A percentile compares a stretch with the other conserved stretches of the same genome.
phyloP scores from a whole-genome alignment of 306 rosid species.

The Pachyrhizus erosus region DNA sequence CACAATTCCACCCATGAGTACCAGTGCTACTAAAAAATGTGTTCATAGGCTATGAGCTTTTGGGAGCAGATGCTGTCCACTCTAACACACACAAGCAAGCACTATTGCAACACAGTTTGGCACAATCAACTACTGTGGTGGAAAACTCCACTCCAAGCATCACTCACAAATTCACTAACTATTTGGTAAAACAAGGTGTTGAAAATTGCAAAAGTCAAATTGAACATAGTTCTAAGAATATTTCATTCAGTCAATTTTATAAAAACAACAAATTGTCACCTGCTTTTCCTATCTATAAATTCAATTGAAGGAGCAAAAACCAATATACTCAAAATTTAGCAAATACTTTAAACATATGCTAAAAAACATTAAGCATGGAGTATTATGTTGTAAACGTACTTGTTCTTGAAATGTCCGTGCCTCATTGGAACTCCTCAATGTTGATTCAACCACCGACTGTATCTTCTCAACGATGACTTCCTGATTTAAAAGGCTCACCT shows the following conservation, averaged over 20 bases:
- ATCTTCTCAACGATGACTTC: slow-evolving; percentile 90
- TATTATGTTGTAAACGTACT: slow-evolving; percentile 49
- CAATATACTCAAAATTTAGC: slow-evolving; percentile 26
- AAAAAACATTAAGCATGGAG: slow-evolving; percentile 22
- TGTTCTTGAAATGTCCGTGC: slow-evolving; percentile 78
- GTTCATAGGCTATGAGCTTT: not conserved
- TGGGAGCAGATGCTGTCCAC: not conserved
- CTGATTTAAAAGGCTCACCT: slow-evolving; percentile 94
- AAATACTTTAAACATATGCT: slow-evolving; percentile 31
- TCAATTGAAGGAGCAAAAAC: slow-evolving; percentile 11
- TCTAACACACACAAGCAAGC: not conserved
- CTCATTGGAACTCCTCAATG: slow-evolving; percentile 84
- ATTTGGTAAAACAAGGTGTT: not conserved
- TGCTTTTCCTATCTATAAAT: slow-evolving; percentile 17
- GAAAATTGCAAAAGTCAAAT: slow-evolving; percentile 13
- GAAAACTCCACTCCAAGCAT: not conserved
- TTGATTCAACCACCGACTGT: slow-evolving; percentile 81
- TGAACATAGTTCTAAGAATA: slow-evolving; percentile 1
- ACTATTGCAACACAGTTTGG: not conserved
- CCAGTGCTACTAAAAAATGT: not conserved
- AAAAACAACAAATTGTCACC: slow-evolving; percentile 17
- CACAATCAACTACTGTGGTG: not conserved
- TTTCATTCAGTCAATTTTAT: not conserved
- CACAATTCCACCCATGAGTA: not conserved
- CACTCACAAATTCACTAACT: not conserved